These are phyloP conservation scores for Aspergillus alliaceus DNA, from an alignment of 2,329 filamentous ascomycete genomes.

Conservation along the genomic window DNA sequence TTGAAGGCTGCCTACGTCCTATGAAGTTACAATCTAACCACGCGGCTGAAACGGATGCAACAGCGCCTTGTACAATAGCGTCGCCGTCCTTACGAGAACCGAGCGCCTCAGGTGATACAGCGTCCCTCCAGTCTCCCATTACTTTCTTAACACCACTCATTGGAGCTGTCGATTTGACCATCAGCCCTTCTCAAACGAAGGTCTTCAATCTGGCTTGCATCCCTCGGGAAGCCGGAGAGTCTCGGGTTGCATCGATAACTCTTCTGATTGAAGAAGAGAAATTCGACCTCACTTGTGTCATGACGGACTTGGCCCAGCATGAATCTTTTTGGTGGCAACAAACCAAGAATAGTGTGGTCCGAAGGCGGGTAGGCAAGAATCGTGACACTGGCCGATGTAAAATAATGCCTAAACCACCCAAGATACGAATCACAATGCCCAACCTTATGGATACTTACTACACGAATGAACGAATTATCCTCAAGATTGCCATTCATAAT, in stretches of 20 bases:
- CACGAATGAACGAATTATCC: slow-evolving; percentile 71
- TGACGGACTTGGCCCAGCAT: slow-evolving; percentile 44
- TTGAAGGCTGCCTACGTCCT: slow-evolving; percentile 51
- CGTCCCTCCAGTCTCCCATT: slow-evolving; percentile 32
- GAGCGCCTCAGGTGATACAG: slow-evolving; percentile 26
- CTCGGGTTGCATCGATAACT: slow-evolving; percentile 63
- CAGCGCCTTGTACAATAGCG: slow-evolving; percentile 27
- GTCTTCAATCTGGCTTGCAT: slow-evolving; percentile 71
- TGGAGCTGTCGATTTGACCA: slow-evolving; percentile 63
- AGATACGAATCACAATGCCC: slow-evolving; percentile 72
- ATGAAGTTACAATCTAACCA: slow-evolving; percentile 41
- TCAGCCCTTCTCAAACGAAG: slow-evolving; percentile 66
- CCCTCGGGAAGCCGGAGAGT: slow-evolving; percentile 79
- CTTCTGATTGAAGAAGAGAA: slow-evolving; percentile 63
- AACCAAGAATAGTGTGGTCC: slow-evolving; percentile 33
- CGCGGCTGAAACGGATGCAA: slow-evolving; percentile 21
- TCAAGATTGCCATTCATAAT: slow-evolving; percentile 73
- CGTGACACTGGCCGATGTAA: slow-evolving; percentile 59
- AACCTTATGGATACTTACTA: slow-evolving; percentile 73
- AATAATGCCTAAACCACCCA: slow-evolving; percentile 85
- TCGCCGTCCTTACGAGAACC: slow-evolving; percentile 37
- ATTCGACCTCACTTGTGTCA: slow-evolving; percentile 68
- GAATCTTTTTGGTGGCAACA: slow-evolving; percentile 46
- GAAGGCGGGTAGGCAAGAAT: slow-evolving; percentile 44
- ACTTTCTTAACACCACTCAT: slow-evolving; percentile 44